Percentiles rank a stretch among this genome's conserved stretches.
phyloP scores from a whole-genome alignment of 208 protist genomes.

The Leishmania tarentolae region DNA sequence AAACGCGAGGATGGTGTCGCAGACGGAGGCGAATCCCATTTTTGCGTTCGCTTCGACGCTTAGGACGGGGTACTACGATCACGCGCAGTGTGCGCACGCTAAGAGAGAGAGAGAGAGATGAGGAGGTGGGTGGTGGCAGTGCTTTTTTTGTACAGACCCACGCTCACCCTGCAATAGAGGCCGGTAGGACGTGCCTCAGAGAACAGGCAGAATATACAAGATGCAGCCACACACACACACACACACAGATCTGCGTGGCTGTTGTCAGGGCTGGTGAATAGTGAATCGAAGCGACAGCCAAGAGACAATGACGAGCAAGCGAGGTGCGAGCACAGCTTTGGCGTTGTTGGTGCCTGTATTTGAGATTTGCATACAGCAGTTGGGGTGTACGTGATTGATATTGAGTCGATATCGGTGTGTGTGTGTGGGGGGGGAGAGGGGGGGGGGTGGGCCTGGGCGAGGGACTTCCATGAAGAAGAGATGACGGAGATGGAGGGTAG shows the following conservation, averaged over 20 bases:
- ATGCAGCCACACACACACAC: not conserved
- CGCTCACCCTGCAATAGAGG: not conserved
- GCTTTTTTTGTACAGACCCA: not conserved
- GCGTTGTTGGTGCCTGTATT: not conserved
- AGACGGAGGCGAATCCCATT: slow-evolving; percentile 35
- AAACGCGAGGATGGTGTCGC: slow-evolving; percentile 46
- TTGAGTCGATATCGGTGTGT: not conserved
- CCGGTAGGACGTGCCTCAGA: not conserved
- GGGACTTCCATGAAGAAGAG: not conserved
- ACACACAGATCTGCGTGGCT: not conserved
- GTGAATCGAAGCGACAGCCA: not conserved
- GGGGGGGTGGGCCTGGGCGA: not conserved
- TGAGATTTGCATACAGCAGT: not conserved
- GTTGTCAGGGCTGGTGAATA: not conserved
- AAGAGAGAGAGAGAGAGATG: not conserved
- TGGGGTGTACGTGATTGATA: not conserved
- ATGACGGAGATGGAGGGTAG: not conserved
- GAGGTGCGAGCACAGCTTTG: not conserved
- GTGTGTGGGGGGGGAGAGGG: not conserved
- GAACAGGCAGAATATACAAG: not conserved
- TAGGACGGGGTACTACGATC: slow-evolving; percentile 1
- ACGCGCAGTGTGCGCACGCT: not conserved
- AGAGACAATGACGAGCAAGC: not conserved
- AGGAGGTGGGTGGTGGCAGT: not conserved
- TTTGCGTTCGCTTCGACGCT: not conserved